Evolutionary conservation across 495 filamentous ascomycete species (phyloP).

Genomic region (Aspergillus panamensis): DNA sequence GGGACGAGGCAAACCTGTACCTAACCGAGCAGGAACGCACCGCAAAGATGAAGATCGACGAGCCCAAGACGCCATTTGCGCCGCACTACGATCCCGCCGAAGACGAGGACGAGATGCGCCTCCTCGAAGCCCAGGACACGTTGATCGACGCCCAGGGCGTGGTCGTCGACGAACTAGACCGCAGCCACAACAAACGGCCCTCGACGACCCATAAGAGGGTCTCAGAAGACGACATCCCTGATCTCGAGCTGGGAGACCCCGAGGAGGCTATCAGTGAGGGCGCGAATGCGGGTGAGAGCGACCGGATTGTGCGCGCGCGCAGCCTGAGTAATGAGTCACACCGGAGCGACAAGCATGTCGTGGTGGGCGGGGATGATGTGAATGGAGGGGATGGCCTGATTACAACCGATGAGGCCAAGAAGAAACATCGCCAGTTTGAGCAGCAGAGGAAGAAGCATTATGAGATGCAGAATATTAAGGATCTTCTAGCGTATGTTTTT

Average conservation of each 20-base stretch:
- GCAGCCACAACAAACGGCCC: constrained; percentile 29
- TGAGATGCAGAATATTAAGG: constrained; percentile 95
- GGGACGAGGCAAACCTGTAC: constrained; percentile 97
- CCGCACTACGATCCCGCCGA: constrained; percentile 85
- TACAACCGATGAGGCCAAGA: constrained; percentile 70
- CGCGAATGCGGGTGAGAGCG: constrained; percentile 16
- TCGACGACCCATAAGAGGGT: constrained; percentile 30
- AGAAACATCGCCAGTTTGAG: constrained; percentile 90
- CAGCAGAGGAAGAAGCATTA: constrained; percentile 91
- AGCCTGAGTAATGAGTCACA: constrained; percentile 48
- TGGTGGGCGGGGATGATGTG: constrained; percentile 65
- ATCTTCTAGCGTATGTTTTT: constrained; percentile 70
- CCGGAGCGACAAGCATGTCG: constrained; percentile 65
- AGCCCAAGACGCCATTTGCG: constrained; percentile 96
- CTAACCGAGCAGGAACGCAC: constrained; percentile 92
- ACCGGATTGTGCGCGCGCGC: constrained; percentile 47
- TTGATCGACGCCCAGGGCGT: constrained; percentile 56
- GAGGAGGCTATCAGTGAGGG: constrained; percentile 56
- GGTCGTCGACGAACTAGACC: constrained; percentile 71
- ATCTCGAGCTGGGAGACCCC: constrained; percentile 89
- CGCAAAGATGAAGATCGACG: constrained; percentile 96
- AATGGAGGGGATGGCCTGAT: constrained; percentile 56
- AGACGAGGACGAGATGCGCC: constrained; percentile 69
- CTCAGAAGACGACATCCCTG: constrained; percentile 79
- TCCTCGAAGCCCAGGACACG: constrained; percentile 34